Evolutionary conservation across 345 rosid genomes (phyloP).

Genomic region (Cardamine occulta): DNA sequence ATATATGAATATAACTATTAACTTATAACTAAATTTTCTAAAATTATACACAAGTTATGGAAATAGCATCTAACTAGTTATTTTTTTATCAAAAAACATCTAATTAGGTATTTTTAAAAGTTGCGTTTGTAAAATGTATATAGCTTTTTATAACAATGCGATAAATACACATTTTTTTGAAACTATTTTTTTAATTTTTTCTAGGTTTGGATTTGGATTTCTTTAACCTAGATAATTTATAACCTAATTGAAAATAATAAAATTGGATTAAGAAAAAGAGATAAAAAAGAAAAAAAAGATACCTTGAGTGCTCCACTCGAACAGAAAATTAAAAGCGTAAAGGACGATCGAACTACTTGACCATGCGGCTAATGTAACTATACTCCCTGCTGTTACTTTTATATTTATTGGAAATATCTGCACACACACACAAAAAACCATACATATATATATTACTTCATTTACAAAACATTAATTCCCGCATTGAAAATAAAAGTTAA

Average conservation of each 20-base stretch:
- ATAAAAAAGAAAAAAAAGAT: no score
- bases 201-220: no score
- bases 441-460: no score
- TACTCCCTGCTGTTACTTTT: constrained; percentile 47
- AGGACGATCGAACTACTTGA: constrained; percentile 45
- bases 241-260: neutral
- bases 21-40: neutral
- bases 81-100: neutral
- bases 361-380: constrained; percentile 51
- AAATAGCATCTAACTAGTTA: neutral
- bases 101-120: neutral
- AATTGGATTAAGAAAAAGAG: no score
- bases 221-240: neutral
- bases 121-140: neutral
- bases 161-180: neutral
- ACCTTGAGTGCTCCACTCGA: constrained; percentile 58
- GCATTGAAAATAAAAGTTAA: neutral
- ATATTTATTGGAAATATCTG: no score
- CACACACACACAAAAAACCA: no score
- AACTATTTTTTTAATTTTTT: neutral
- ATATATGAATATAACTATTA: neutral
- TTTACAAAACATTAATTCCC: neutral
- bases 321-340: constrained; percentile 50
- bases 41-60: neutral
- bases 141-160: neutral